Evolutionary conservation across 371 early-diverging fungal species (phyloP).

Genomic region (Syncephalastrum sp.): DNA sequence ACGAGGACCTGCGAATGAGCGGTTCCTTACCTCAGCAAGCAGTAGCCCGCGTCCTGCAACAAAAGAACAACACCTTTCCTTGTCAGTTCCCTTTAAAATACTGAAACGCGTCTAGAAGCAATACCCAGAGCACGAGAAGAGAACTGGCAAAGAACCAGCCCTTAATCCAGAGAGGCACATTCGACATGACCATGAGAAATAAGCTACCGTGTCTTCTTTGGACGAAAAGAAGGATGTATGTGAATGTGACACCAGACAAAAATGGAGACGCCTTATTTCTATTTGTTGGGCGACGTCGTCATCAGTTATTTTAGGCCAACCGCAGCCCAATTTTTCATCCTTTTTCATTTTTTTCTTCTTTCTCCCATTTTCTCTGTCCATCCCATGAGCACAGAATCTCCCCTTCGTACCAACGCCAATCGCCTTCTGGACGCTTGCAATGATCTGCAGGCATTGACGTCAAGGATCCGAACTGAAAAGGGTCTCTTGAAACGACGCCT

Average conservation of each 20-base stretch:
- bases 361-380: no score
- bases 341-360: no score
- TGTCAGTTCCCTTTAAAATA: not conserved
- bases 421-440: no score
- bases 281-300: no score
- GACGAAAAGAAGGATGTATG: not conserved
- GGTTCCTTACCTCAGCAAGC: constrained; percentile 29
- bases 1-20: not conserved
- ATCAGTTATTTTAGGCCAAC: no score
- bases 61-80: not conserved
- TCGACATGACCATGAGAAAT: not conserved
- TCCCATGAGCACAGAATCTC: no score
- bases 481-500: no score
- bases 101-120: not conserved
- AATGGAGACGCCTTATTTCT: not conserved
- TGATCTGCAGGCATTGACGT: no score
- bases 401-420: no score
- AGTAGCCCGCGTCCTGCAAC: constrained; percentile 36
- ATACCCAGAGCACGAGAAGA: constrained; percentile 29
- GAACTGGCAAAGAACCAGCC: constrained; percentile 28
- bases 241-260: not conserved
- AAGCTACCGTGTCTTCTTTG: no score
- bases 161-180: constrained; percentile 21
- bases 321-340: no score
- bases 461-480: no score